Base-by-base conservation (phyloP, 2,329 filamentous ascomycete genomes). In the Aspergillus niger region DNA sequence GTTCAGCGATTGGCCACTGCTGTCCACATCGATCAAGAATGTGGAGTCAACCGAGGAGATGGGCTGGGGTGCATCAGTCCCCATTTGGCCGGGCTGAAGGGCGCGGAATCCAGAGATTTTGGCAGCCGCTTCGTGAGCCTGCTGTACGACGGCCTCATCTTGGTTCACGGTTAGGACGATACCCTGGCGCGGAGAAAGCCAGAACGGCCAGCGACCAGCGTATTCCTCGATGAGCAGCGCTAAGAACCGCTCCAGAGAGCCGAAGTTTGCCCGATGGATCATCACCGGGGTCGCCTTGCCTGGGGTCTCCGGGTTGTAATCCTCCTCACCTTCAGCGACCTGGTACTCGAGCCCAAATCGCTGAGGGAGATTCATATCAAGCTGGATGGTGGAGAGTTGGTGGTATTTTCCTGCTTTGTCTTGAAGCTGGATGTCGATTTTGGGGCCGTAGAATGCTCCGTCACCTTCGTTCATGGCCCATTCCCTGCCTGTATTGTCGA, bases 401-500 rank as follows among this genome's bases (percentile, higher is more conserved):
- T 96, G 92, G 69, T 92, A 90, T 72, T 94, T 96, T 7, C 91
- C 91, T 69, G 91, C 85, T 1, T 89, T 88, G 71, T 96, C 92
- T 62, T 85, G 86, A 49, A 96, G 77, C 41, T 96, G 86, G 48
- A 96, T 90, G 71, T 96, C 92, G 65, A 96, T 96, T 78, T 96
- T 96, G 32, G 92, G 92, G 0, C 92, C 92, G 70, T 96, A 96
- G 71, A 96, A 96, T 3, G 92, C 92, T 13, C 92, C 92, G 62
- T 96, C 92, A 10, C 91, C 91, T 68, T 89, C 84, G 64, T 92
- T 94, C 59, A 94, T 67, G 2, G 83, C 84, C 90, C 91, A 96
- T 38, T 84, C 78, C 67, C 86, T 85, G 8, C 88, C 89, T 13
- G 83, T 87, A 26, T 79, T 82, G 62, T 88, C 81, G 39, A 92